A percentile compares a stretch with the other conserved stretches of the same genome.
Conservation (phyloP, 345 rosid species). For the Pistacia integerrima region DNA sequence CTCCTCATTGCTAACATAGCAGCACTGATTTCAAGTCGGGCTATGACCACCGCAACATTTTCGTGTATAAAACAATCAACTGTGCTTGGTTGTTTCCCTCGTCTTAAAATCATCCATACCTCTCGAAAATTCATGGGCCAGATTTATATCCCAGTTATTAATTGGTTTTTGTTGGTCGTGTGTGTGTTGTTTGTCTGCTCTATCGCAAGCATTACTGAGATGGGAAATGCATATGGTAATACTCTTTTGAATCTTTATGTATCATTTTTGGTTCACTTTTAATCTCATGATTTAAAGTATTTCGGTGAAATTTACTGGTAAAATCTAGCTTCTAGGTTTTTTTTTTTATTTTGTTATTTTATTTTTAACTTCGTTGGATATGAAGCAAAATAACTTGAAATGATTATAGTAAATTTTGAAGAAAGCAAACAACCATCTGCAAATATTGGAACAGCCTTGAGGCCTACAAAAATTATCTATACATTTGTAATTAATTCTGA, state of each 20-base stretch:
- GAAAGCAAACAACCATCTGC: too few species aligned
- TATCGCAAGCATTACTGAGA: constrained; percentile 79
- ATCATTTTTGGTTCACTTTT: not conserved
- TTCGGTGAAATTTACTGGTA: constrained; percentile 1
- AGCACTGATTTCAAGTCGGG: constrained; percentile 94
- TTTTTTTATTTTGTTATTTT: too few species aligned
- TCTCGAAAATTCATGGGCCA: constrained; percentile 99
- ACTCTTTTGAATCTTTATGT: constrained; percentile 22
- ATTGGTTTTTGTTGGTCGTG: constrained; percentile 94
- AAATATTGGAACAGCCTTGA: too few species aligned
- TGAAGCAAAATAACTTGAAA: too few species aligned
- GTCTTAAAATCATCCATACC: constrained; percentile 95
- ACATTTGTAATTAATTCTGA: too few species aligned
- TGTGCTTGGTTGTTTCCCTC: constrained; percentile 97
- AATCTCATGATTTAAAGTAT: not conserved
- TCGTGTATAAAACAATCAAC: constrained; percentile 98
- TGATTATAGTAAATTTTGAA: too few species aligned
- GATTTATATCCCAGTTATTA: constrained; percentile 97
- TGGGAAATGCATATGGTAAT: constrained; percentile 99
- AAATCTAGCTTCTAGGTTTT: too few species aligned
- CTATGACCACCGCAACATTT: constrained; percentile 99
- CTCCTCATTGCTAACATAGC: constrained; percentile 86
- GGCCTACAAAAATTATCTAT: too few species aligned
- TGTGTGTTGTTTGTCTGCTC: constrained; percentile 81
- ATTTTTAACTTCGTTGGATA: too few species aligned